Evolutionary conservation across 805 yeast genomes (phyloP).

Genomic region (Teunomyces pallodes): DNA sequence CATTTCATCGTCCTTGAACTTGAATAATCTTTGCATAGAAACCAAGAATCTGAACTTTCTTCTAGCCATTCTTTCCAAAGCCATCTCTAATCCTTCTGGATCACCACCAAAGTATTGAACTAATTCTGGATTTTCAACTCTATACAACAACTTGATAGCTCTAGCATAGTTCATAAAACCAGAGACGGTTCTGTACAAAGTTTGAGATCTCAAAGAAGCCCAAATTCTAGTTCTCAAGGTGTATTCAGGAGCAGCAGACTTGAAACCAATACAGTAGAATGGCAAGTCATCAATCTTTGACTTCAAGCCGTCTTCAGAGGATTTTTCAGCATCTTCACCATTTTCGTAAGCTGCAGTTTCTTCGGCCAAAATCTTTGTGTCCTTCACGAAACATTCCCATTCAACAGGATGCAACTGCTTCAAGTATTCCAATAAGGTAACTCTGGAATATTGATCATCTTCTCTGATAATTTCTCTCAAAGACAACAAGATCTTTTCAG

Average conservation of each 20-base stretch:
- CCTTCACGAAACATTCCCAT: conserved; percentile 97
- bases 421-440: conserved; percentile 88
- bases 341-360: conserved; percentile 82
- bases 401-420: conserved; percentile 95
- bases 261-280: conserved; percentile 94
- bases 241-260: conserved; percentile 96
- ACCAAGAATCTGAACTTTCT: conserved; percentile 79
- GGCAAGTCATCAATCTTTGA: conserved; percentile 89
- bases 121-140: conserved; percentile 93
- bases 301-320: conserved; percentile 62
- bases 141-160: conserved; percentile 88
- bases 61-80: conserved; percentile 83
- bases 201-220: conserved; percentile 98
- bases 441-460: conserved; percentile 94
- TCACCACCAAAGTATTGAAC: conserved; percentile 99
- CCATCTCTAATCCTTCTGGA: conserved; percentile 94
- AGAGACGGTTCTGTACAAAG: conserved; percentile 92
- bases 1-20: conserved; percentile 69
- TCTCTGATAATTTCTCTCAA: conserved; percentile 94
- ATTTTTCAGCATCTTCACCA: conserved; percentile 43
- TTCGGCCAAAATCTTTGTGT: conserved; percentile 91
- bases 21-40: conserved; percentile 80
- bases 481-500: conserved; percentile 91
- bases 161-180: conserved; percentile 98
- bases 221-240: conserved; percentile 95